These are phyloP conservation scores for Balamuthia mandrillaris DNA, from an alignment of 208 protist species.

Conservation along the genomic window DNA sequence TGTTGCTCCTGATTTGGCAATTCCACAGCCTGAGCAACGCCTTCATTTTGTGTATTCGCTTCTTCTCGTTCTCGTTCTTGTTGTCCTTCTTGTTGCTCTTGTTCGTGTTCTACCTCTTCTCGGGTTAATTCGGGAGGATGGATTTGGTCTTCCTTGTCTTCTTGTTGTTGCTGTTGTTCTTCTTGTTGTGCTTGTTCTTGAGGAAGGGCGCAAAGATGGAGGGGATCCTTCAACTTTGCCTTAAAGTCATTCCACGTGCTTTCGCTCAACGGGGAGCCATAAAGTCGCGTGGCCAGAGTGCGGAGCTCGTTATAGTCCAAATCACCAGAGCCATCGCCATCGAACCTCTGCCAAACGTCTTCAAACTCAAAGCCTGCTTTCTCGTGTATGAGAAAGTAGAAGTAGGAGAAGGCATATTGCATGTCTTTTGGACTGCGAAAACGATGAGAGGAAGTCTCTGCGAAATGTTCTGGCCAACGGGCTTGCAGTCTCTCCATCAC, in stretches of 20 bases:
- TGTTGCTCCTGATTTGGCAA: not conserved
- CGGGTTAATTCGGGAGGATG: too few species aligned
- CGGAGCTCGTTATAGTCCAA: constrained; percentile 3
- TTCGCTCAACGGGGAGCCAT: not conserved
- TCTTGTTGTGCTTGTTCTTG: too few species aligned
- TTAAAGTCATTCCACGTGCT: too few species aligned
- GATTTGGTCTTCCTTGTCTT: too few species aligned
- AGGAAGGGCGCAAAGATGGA: too few species aligned
- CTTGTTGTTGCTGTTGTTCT: too few species aligned
- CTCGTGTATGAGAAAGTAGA: constrained; percentile 71
- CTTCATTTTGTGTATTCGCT: too few species aligned
- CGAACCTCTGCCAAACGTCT: not conserved
- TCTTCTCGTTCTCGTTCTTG: too few species aligned
- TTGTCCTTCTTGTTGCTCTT: too few species aligned
- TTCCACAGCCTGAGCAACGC: not conserved
- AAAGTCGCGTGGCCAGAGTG: not conserved
- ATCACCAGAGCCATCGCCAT: not conserved
- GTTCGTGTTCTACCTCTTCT: too few species aligned
- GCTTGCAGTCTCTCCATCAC: constrained; percentile 65
- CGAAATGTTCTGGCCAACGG: constrained; percentile 65
- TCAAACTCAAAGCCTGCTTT: not conserved
- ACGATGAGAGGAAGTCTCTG: constrained; percentile 63
- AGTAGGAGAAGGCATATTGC: constrained; percentile 79
- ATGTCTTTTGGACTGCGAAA: constrained; percentile 68
- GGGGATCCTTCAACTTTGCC: too few species aligned